Conservation (phyloP, 805 yeast genomes). For the Debaryomyces maramus region DNA sequence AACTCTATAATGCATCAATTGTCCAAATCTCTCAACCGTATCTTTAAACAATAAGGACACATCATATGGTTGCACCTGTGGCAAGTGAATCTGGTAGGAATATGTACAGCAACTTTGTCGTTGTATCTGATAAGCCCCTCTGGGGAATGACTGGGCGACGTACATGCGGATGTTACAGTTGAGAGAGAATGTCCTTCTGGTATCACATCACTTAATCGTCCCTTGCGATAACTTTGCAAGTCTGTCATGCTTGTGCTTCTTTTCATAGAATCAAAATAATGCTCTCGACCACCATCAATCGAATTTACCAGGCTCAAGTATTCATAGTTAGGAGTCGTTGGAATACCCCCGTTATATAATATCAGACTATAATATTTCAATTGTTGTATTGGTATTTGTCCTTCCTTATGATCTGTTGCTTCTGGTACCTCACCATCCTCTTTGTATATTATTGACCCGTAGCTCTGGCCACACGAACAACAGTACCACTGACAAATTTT, state of each 20-base stretch:
- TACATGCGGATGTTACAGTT: not conserved
- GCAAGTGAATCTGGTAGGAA: constrained; percentile 37
- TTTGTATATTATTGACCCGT: constrained; percentile 33
- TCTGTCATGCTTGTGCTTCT: not conserved
- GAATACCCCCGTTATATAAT: constrained; percentile 14
- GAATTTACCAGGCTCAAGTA: not conserved
- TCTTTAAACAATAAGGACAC: constrained; percentile 43
- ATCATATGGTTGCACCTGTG: constrained; percentile 42
- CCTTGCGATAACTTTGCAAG: not conserved
- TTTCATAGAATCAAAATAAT: not conserved
- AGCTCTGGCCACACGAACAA: constrained; percentile 40
- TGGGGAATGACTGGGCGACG: not conserved
- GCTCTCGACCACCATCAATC: too few species aligned
- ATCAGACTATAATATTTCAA: constrained; percentile 28
- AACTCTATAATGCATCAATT: not conserved
- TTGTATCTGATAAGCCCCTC: not conserved
- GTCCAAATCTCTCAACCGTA: constrained; percentile 31
- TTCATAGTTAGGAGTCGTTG: constrained; percentile 1
- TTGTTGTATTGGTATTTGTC: constrained; percentile 10
- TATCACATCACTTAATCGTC: not conserved
- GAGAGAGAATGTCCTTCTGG: not conserved
- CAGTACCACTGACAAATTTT: constrained; percentile 45
- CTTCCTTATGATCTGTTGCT: constrained; percentile 4
- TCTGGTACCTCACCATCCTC: constrained; percentile 4
- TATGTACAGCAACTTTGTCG: constrained; percentile 21